phyloP scores from a whole-genome alignment of 2,329 filamentous ascomycete species.

The Apiospora arundinis region DNA sequence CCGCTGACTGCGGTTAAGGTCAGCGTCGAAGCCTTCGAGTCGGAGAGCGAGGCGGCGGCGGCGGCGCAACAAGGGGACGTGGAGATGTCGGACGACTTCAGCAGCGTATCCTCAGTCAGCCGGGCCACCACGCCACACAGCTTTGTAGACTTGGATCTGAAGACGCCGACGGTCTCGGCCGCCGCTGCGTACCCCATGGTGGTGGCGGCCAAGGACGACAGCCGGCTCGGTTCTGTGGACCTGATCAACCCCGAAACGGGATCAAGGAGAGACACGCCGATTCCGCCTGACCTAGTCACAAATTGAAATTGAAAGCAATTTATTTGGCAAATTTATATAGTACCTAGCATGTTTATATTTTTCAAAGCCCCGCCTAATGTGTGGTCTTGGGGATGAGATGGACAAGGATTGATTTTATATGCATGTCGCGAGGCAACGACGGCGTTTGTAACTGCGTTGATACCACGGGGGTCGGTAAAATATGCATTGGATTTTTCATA shows the following conservation, averaged over 20 bases:
- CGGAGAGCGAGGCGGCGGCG: conserved; percentile 35
- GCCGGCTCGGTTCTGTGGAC: conserved; percentile 37
- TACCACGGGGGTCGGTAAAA: conserved; percentile 11
- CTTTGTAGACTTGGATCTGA: conserved; percentile 46
- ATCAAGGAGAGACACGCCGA: conserved; percentile 43
- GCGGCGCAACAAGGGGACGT: conserved; percentile 43
- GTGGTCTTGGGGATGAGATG: not conserved
- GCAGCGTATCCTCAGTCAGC: conserved; percentile 46
- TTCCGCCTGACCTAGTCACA: conserved; percentile 40
- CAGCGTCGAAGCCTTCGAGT: conserved; percentile 47
- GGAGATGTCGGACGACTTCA: conserved; percentile 55
- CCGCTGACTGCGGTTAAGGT: conserved; percentile 30
- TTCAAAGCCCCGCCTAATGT: conserved; percentile 24
- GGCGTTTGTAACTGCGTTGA: not conserved
- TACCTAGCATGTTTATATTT: conserved; percentile 25
- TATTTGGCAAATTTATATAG: not conserved
- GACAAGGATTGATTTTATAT: not conserved
- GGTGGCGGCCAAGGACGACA: conserved; percentile 23
- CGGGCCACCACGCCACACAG: conserved; percentile 36
- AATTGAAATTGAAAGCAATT: not conserved
- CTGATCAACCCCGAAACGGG: conserved; percentile 37
- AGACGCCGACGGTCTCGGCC: conserved; percentile 46
- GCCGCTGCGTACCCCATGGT: conserved; percentile 20
- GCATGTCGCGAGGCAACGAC: conserved; percentile 17
- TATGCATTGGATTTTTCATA: not conserved